Evolutionary conservation across 192 early-diverging fungal genomes (phyloP), one percentile per base, ranked within the genome.

Genomic region (Linnemannia zychae): DNA sequence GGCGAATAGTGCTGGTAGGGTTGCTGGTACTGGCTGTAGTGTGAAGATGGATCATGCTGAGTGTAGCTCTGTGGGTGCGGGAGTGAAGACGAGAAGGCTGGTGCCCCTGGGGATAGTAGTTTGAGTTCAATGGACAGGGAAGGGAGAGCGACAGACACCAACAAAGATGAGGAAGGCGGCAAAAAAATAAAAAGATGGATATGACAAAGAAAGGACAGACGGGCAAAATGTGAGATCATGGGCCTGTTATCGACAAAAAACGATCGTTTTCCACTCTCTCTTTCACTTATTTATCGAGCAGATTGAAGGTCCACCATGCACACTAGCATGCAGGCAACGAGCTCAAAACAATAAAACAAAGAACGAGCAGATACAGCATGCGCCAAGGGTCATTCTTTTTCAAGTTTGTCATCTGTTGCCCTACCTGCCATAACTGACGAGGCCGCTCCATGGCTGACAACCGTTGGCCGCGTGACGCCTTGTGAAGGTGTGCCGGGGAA

Each of bases 21-120:
- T 68, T 48, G 79, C 53, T 81, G 79, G 28, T 81, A 71, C 12
- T 57, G 67, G 49, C 48, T 69, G 47, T 81, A 75, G 20, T 81
- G 79, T 47, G 79, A 71, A 31, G 79, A 70, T 75, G 72, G 79
- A 47, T 81, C 79, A 71, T 81, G 78, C 65, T 80, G 79, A 3
- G 53, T 50, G 52, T 81, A 81, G 36, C 66, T 72, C 38, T 73
- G 78, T 12, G 79, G 79, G 7, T 37, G 79, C 37, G 79, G 79
- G 33, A 72, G 77, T 28, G 77, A 71, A 22, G 70, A 70, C 24
- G 79, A 75, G 24, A 75, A 50, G 37, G 79, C 38, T 33, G 79
- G 60, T 20, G 36, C 67, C 4, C 73, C 79, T 75, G 49, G 24
- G 6, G 57, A 57, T 57, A 15, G 67, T 20, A 0, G 36, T 38